phyloP scores from a whole-genome alignment of 306 rosid genomes.

The apple (Malus domestica) region ASM211411v1 NC_041801.1:17493501-17494000 shows the following conservation, averaged over 20 bases:
- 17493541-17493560: constrained; percentile 96
- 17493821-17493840: constrained; percentile 42
- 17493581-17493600: constrained; percentile 99
- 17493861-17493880: constrained; percentile 47
- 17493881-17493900: constrained; percentile 33
- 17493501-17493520: constrained; percentile 13
- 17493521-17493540: constrained; percentile 78
- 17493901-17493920: constrained; percentile 27
- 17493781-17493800: constrained; percentile 47
- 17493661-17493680: constrained; percentile 96
- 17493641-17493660: constrained; percentile 99
- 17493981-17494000: constrained; percentile 30
- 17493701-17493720: constrained; percentile 93
- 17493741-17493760: constrained; percentile 59
- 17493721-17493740: constrained; percentile 92
- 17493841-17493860: constrained; percentile 40
- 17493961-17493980: constrained; percentile 71
- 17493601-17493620: constrained; percentile 97
- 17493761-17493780: constrained; percentile 58
- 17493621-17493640: constrained; percentile 92
- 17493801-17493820: constrained; percentile 55
- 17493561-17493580: constrained; percentile 99
- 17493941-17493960: constrained; percentile 50
- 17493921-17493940: constrained; percentile 33
- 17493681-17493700: constrained; percentile 92